Evolutionary conservation across 2,329 filamentous ascomycete genomes (phyloP).

Genomic region (Hypoxylon sp.): DNA sequence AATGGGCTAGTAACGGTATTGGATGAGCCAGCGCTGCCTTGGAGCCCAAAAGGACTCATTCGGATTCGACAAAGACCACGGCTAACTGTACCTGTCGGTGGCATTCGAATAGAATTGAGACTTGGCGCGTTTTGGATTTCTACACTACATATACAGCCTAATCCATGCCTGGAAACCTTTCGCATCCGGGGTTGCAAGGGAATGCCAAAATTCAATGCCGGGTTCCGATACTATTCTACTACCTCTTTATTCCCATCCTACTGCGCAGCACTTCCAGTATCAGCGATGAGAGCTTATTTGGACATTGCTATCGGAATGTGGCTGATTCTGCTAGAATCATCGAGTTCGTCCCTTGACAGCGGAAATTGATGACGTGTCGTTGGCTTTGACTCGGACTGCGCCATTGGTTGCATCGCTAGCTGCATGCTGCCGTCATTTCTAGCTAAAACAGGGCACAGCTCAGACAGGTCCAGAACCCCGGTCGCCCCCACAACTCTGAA

Average conservation of each 20-base stretch:
- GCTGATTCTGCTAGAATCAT: slow-evolving; percentile 19
- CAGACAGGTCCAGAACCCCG: slow-evolving; percentile 28
- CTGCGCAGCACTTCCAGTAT: background rate
- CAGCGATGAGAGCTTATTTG: slow-evolving; percentile 3
- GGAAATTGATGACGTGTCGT: slow-evolving; percentile 46
- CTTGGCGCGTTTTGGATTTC: slow-evolving; percentile 28
- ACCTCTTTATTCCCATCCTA: background rate
- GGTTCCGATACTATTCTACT: slow-evolving; percentile 1
- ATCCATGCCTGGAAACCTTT: slow-evolving; percentile 6
- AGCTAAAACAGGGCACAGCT: slow-evolving; percentile 39
- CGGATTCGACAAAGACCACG: background rate
- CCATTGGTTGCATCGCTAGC: slow-evolving; percentile 30
- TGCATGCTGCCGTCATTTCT: slow-evolving; percentile 37
- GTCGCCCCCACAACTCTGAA: slow-evolving; percentile 27
- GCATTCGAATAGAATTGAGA: slow-evolving; percentile 9
- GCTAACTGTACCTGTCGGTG: slow-evolving; percentile 9
- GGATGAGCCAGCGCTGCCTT: background rate
- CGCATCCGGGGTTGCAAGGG: slow-evolving; percentile 9
- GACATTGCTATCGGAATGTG: slow-evolving; percentile 7
- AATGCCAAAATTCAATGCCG: slow-evolving; percentile 25
- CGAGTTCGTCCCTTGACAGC: background rate
- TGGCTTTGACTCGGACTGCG: slow-evolving; percentile 36
- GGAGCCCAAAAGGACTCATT: background rate
- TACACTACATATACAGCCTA: too few relatives aligned
- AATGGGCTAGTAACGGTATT: too few relatives aligned